Evolutionary conservation across 2,329 filamentous ascomycete genomes (phyloP).

Genomic region (Phyllosticta citribraziliensis): DNA sequence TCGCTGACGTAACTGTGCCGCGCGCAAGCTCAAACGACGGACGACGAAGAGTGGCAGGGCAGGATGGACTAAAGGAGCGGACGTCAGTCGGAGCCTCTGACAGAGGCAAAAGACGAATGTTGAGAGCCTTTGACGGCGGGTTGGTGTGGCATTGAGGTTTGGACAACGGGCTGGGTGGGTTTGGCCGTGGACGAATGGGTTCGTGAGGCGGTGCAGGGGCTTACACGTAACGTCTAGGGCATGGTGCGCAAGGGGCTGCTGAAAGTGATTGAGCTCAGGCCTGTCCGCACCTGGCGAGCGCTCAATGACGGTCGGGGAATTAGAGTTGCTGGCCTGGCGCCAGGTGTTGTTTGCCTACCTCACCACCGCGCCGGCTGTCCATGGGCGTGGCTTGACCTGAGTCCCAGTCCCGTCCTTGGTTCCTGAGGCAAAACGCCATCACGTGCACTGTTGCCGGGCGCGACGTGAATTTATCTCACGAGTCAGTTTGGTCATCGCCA

Average conservation of each 20-base stretch:
- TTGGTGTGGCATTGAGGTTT: slow-evolving; percentile 2
- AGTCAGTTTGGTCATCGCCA: background rate
- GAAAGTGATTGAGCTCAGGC: background rate
- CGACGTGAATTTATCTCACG: background rate
- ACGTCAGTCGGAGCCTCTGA: background rate
- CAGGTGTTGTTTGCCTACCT: background rate
- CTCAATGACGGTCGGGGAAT: background rate
- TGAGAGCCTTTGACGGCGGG: background rate
- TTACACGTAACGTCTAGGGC: slow-evolving; percentile 5
- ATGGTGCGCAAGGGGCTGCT: slow-evolving; percentile 8
- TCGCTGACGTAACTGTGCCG: slow-evolving; percentile 9
- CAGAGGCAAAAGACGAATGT: background rate
- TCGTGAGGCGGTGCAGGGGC: slow-evolving; percentile 9
- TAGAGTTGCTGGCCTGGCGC: background rate
- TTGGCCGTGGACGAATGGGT: slow-evolving; percentile 1
- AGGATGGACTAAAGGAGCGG: slow-evolving; percentile 5
- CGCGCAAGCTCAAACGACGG: background rate
- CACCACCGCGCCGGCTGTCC: background rate
- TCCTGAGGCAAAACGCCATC: background rate
- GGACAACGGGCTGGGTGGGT: slow-evolving; percentile 6
- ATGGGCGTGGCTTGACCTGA: background rate
- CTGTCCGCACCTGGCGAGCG: background rate
- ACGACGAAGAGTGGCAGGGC: background rate
- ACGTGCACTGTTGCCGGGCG: background rate
- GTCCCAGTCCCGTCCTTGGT: background rate